Evolutionary conservation across 1,284 basidiomycete genomes (phyloP), one percentile per base, ranked within the genome.

Genomic region (Cystobasidium slooffiae): DNA sequence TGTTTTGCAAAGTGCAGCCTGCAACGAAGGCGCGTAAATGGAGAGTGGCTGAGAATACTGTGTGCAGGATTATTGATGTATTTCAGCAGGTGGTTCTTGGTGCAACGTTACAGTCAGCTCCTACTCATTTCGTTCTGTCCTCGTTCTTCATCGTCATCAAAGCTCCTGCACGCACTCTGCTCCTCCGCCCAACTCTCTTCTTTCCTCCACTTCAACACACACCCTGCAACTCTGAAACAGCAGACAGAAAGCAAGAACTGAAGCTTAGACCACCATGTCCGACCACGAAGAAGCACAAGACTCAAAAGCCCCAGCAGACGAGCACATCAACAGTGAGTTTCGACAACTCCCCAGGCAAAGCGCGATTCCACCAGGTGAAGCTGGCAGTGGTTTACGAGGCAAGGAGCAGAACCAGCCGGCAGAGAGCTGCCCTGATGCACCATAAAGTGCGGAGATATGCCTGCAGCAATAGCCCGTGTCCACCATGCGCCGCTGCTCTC

Each of bases 301-400:
- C 59, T 43, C 46, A 22, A 73, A 73, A 44, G 59, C 63, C n/a
- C 59, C 20, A 31, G 69, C 55, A 9, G 70, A 73, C 52, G 70
- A 73, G 59, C 70, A 73, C 53, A 73, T 73, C 70, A 73, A 73
- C 63, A 73, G 70, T 73, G 63, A 64, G 70, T 61, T 14, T 49
- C 31, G 31, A 31, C 31, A 31, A 31, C 1, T 31, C 31, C 31
- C 31, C 31, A 31, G 31, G 31, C 31, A 31, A 31, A 31, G 31
- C 31, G 59, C 59, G 7, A 47, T 22, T 37, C 20, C 55, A 24
- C 14, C 24, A 31, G 16, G 41, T 31, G 39, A 37, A 37, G 59
- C 3, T n/a, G 31, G 43, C 44, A 16, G n/a, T 3, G 10, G 39
- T 10, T 12, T 6, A 43, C 47, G 46, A 8, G 12, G 64, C 47